phyloP scores from a whole-genome alignment of 1,284 basidiomycete species.

The Cutaneotrichosporon sp. region DNA sequence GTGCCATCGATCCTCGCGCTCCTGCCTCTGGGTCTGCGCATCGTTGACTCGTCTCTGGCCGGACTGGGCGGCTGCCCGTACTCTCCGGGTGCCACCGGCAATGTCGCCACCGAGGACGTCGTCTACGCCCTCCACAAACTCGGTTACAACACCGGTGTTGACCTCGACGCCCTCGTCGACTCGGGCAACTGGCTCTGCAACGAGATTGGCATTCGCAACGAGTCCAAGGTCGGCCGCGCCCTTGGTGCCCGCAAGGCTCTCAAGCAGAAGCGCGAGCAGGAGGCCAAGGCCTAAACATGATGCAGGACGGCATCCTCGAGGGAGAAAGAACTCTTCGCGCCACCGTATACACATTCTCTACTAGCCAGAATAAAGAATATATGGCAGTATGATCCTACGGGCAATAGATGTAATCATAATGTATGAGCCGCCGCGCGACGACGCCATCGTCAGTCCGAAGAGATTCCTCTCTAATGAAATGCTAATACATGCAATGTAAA shows the following conservation, averaged over 20 bases:
- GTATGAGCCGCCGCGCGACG: too few relatives aligned
- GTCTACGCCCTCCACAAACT: conserved; percentile 73
- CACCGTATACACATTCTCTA: too few relatives aligned
- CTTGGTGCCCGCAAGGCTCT: conserved; percentile 52
- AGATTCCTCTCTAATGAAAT: background rate
- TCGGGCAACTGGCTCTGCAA: conserved; percentile 76
- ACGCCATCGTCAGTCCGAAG: too few relatives aligned
- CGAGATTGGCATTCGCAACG: conserved; percentile 61
- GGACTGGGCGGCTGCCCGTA: conserved; percentile 93
- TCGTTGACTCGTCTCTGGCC: conserved; percentile 61
- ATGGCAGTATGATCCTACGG: too few relatives aligned
- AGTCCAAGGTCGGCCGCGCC: conserved; percentile 76
- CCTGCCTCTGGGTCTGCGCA: conserved; percentile 51
- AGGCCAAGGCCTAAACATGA: background rate
- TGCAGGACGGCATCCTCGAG: too few relatives aligned
- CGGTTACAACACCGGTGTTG: conserved; percentile 62
- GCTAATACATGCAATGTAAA: background rate
- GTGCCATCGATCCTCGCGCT: conserved; percentile 51
- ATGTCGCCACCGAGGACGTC: conserved; percentile 84
- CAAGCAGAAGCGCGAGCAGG: conserved; percentile 14
- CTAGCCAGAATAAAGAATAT: too few relatives aligned
- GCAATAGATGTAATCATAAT: too few relatives aligned
- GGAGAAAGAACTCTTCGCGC: too few relatives aligned
- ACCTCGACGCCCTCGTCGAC: conserved; percentile 63
- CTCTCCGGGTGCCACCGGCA: conserved; percentile 90